phyloP scores from a whole-genome alignment of 495 filamentous ascomycete species.

The Peziza echinospora region DNA sequence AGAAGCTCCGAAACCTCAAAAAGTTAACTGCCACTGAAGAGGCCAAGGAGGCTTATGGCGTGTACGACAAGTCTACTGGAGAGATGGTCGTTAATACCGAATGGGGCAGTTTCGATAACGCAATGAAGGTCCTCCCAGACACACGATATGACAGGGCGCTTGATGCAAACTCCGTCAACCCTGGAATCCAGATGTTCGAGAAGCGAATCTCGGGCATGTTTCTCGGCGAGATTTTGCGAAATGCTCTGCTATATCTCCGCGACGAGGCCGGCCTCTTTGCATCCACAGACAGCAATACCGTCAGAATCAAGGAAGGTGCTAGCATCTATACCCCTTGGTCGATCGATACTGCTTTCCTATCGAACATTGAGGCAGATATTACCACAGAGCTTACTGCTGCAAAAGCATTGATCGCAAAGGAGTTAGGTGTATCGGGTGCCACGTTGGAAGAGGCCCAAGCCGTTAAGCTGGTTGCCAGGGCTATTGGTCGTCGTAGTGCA shows the following conservation, averaged over 20 bases:
- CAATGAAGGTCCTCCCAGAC: constrained; percentile 61
- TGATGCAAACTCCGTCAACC: constrained; percentile 66
- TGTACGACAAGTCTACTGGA: constrained; percentile 63
- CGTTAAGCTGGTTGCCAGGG: constrained; percentile 55
- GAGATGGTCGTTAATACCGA: constrained; percentile 97
- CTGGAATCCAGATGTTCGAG: constrained; percentile 96
- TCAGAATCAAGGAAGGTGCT: neutral
- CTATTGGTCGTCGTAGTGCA: constrained; percentile 72
- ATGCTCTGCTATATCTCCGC: constrained; percentile 41
- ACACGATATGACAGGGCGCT: constrained; percentile 64
- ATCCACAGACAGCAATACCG: constrained; percentile 4
- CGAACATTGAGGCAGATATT: constrained; percentile 54
- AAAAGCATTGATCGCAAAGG: constrained; percentile 51
- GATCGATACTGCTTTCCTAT: constrained; percentile 71
- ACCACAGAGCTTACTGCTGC: constrained; percentile 38
- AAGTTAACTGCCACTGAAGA: constrained; percentile 30
- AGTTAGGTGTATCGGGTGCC: constrained; percentile 39
- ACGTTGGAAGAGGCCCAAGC: constrained; percentile 63
- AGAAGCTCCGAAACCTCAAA: constrained; percentile 45
- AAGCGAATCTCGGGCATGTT: constrained; percentile 98
- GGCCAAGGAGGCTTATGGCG: constrained; percentile 19
- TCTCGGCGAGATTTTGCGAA: constrained; percentile 77
- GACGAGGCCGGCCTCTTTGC: constrained; percentile 8
- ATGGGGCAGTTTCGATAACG: constrained; percentile 97
- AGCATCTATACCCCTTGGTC: constrained; percentile 60